Percentiles rank a stretch among this genome's conserved stretches.
These are phyloP conservation scores for Blastocystis sp. DNA, from an alignment of 352 stramenopile genomes.

Conservation along the genomic window DNA sequence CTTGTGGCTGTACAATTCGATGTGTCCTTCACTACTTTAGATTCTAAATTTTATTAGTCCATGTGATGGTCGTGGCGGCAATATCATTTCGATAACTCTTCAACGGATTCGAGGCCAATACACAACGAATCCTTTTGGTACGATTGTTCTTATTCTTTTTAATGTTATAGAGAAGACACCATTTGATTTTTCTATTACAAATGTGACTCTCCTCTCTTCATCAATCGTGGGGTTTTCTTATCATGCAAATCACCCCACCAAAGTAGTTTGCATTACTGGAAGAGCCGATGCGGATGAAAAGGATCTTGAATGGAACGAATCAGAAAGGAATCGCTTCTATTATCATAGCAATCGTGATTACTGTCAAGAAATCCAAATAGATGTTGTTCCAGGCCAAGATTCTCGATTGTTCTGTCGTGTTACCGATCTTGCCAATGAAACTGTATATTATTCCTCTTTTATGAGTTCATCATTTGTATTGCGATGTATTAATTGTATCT, in stretches of 20 bases:
- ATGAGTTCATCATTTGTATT: neutral
- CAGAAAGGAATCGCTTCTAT: conserved; percentile 22
- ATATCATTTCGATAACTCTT: conserved; percentile 29
- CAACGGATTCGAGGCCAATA: conserved; percentile 3
- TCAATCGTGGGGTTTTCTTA: neutral
- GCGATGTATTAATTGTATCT: neutral
- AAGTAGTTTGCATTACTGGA: conserved; percentile 44
- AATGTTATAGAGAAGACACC: conserved; percentile 5
- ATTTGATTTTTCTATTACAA: conserved; percentile 44
- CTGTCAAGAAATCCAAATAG: neutral
- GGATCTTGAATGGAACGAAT: neutral
- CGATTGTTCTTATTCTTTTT: neutral
- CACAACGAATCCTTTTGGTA: conserved; percentile 37
- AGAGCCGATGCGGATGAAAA: neutral
- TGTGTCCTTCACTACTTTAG: neutral
- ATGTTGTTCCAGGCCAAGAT: neutral
- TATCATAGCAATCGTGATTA: neutral
- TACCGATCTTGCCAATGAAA: neutral
- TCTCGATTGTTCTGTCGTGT: conserved; percentile 14
- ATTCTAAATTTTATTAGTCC: conserved; percentile 56
- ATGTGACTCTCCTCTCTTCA: conserved; percentile 2
- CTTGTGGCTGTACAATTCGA: neutral
- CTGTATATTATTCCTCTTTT: neutral
- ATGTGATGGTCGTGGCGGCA: conserved; percentile 37
- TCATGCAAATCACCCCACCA: conserved; percentile 5